Percentiles rank a stretch among this genome's conserved stretches.
phyloP scores from a whole-genome alignment of 306 rosid genomes.

The Vicia villosa region DNA sequence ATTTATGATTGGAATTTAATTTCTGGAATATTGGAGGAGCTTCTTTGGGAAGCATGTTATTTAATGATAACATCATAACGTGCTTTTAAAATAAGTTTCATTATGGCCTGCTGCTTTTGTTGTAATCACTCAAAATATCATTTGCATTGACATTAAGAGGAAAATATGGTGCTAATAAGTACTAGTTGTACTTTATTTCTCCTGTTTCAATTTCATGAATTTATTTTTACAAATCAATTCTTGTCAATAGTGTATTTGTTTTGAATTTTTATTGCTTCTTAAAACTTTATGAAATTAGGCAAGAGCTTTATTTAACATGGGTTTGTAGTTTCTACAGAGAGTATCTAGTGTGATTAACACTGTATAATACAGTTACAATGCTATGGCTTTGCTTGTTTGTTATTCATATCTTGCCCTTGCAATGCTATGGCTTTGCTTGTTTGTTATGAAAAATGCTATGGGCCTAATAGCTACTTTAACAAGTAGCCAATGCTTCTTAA shows the following conservation, averaged over 20 bases:
- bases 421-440: background rate
- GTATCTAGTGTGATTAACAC: constrained; percentile 5
- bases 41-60: constrained; percentile 1
- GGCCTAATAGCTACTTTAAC: background rate
- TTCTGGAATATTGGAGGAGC: constrained; percentile 31
- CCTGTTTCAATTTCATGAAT: background rate
- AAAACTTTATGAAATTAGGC: background rate
- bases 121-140: background rate
- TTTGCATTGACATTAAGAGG: constrained; percentile 7
- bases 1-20: background rate
- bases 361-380: background rate
- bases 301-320: constrained; percentile 3
- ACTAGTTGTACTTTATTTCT: background rate
- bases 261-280: constrained; percentile 10
- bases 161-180: background rate
- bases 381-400: too few relatives aligned
- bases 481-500: background rate
- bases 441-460: background rate
- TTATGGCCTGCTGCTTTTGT: background rate
- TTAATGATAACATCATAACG: background rate
- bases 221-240: constrained; percentile 1
- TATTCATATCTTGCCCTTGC: background rate
- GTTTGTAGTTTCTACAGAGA: background rate
- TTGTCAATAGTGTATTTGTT: background rate
- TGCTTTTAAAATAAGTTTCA: constrained; percentile 15